Base-by-base conservation (phyloP, 192 early-diverging fungal species). In the Funneliformis geosporum region DNA sequence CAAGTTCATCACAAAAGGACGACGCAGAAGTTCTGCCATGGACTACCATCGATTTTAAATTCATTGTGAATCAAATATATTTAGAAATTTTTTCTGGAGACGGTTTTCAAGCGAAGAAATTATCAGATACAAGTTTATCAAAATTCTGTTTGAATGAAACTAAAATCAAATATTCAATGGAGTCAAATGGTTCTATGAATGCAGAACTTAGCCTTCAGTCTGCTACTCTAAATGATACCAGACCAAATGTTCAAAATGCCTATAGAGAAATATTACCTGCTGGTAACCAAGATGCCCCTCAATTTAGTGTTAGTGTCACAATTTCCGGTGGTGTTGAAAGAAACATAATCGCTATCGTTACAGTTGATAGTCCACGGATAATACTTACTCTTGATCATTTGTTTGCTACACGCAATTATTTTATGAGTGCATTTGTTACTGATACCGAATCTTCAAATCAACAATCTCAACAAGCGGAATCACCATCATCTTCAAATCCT, bases 311-410 rank as follows among this genome's bases (percentile, higher is more conserved):
- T 14, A 86, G 84, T 0, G 23, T 89, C 55, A 79, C 85, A 50
- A 71, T 87, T 12, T 86, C 83, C 18, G 80, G 83, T 6, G 81
- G 83, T 38, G 80, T 85, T 1, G 83, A 82, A 8, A 87, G 87
- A 9, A 83, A 84, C 12, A 84, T 88, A 80, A 82, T 93, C 5
- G 88, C 90, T 28, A 75, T 95, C 62, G 83, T 95, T 38, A 95
- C 94, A 8, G 79, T 99, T 28, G 93, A 95, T 78, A 91, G 90
- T 44, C 94, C 96, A 9, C 93, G 93, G 60, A 80, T 98, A 6
- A 90, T 97, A 73, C 86, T 99, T 47, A 92, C 94, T 27, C 86
- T 97, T 27, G 96, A 99, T 83, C 95, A 97, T 76, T 81, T 95
- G 23, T 95, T 97, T 75, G 86, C 90, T 12, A 83, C 98, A 38